phyloP scores from a whole-genome alignment of 2,329 filamentous ascomycete species.

The Cercospora sojina region DNA sequence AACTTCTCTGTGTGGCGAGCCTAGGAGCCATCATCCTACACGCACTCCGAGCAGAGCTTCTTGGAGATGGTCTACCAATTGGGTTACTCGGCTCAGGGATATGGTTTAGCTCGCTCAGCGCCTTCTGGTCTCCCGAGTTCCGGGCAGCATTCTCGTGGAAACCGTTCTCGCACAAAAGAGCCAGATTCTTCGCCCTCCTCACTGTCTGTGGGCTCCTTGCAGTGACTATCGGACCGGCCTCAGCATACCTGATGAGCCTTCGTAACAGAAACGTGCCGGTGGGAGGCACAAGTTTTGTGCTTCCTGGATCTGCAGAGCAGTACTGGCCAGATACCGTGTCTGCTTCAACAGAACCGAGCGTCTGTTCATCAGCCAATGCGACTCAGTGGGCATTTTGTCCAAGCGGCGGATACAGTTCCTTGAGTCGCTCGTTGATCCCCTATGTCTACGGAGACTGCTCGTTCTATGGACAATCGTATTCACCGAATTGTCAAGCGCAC shows the following conservation, averaged over 20 bases:
- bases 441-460: not conserved
- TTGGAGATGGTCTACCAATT: not conserved
- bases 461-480: not conserved
- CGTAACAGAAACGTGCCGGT: not conserved
- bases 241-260: not conserved
- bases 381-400: not conserved
- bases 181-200: not conserved
- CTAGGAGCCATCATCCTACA: not conserved
- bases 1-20: not conserved
- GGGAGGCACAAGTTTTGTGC: not conserved
- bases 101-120: not conserved
- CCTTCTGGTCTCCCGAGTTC: not conserved
- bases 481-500: not conserved
- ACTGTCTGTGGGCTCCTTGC: not conserved
- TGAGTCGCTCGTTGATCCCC: not conserved
- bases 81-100: not conserved
- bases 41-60: not conserved
- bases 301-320: not conserved
- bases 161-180: not conserved
- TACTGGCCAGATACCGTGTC: not conserved
- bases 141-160: not conserved
- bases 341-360: not conserved
- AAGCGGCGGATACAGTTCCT: not conserved
- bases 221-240: not conserved
- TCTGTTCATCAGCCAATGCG: not conserved